phyloP scores from a whole-genome alignment of 345 rosid genomes.

The Syzygium oleosum region DNA sequence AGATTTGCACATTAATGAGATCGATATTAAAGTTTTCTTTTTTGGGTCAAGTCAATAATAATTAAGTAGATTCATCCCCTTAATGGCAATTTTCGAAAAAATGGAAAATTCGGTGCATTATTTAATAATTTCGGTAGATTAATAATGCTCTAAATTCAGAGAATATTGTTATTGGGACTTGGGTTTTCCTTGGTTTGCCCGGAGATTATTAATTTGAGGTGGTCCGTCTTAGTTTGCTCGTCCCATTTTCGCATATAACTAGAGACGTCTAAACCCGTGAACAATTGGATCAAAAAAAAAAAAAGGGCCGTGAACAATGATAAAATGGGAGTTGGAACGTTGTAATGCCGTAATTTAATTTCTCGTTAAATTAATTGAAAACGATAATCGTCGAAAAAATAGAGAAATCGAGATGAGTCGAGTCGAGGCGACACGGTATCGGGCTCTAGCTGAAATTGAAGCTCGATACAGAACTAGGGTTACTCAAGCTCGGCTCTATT shows the following conservation, averaged over 20 bases:
- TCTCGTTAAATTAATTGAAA: not conserved
- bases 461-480: not conserved
- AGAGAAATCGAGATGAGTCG: fast-evolving
- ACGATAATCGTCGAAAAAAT: not conserved
- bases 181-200: not conserved
- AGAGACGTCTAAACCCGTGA: not conserved
- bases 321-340: not conserved
- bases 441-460: fast-evolving
- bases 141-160: not conserved
- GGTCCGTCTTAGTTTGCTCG: not conserved
- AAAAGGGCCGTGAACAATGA: not conserved
- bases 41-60: not conserved
- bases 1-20: not conserved
- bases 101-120: not conserved
- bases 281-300: not conserved
- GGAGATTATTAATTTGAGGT: not conserved
- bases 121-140: not conserved
- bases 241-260: not conserved
- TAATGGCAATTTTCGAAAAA: not conserved
- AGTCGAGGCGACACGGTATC: fast-evolving
- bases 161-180: not conserved
- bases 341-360: too few relatives aligned
- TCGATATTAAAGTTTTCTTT: not conserved
- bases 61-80: not conserved
- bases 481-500: not conserved